phyloP scores from a whole-genome alignment of 805 yeast genomes.

The Metschnikowia kofuensis region DNA sequence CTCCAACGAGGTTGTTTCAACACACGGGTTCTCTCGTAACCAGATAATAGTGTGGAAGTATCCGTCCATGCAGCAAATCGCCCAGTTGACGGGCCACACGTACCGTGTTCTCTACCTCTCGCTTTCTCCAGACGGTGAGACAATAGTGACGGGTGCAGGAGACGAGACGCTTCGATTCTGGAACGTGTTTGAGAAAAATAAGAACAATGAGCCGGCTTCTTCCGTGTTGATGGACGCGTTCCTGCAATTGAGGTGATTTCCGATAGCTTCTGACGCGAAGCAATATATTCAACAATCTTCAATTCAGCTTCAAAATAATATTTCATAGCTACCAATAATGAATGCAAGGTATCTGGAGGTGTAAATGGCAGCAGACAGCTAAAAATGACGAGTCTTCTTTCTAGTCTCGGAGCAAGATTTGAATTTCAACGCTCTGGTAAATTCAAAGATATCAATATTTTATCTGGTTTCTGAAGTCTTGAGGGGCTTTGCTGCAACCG shows the following conservation, averaged over 20 bases:
- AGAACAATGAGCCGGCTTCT: constrained; percentile 53
- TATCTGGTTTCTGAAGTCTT: too few species aligned
- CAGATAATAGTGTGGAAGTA: constrained; percentile 94
- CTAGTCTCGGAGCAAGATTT: too few species aligned
- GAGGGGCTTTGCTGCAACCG: too few species aligned
- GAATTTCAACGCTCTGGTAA: too few species aligned
- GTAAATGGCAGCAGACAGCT: too few species aligned
- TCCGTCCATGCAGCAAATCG: constrained; percentile 88
- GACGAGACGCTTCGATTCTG: constrained; percentile 95
- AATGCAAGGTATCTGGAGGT: too few species aligned
- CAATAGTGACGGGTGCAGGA: constrained; percentile 97
- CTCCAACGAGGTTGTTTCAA: constrained; percentile 87
- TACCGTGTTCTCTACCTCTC: constrained; percentile 86
- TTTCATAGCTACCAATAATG: neutral
- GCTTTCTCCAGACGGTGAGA: constrained; percentile 92
- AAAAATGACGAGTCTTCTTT: too few species aligned
- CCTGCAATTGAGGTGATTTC: constrained; percentile 46
- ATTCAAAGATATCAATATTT: too few species aligned
- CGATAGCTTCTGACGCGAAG: neutral
- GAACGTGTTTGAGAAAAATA: constrained; percentile 86
- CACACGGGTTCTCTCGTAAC: constrained; percentile 91
- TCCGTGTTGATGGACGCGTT: constrained; percentile 71
- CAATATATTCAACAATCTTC: neutral
- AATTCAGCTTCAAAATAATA: neutral
- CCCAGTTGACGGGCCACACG: constrained; percentile 91